phyloP scores from a whole-genome alignment of 805 yeast species.

The Candida qinlingensis region DNA sequence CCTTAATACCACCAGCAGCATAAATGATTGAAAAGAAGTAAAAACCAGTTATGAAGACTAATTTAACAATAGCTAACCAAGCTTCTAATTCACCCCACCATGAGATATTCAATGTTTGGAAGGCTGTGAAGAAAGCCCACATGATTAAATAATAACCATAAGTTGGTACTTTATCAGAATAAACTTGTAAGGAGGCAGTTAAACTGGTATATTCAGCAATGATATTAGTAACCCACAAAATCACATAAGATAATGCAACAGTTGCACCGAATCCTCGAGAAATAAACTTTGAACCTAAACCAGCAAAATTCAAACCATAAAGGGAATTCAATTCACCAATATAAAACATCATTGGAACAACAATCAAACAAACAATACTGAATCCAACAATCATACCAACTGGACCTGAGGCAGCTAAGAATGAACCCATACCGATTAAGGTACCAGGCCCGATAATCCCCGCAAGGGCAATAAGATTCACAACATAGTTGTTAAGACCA shows the following conservation, averaged over 20 bases:
- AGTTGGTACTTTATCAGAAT: constrained; percentile 47
- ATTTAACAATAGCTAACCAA: constrained; percentile 44
- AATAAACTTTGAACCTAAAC: constrained; percentile 44
- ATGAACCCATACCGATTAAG: constrained; percentile 48
- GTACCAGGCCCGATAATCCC: constrained; percentile 61
- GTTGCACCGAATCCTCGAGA: constrained; percentile 56
- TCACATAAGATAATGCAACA: constrained; percentile 46
- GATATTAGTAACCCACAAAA: constrained; percentile 51
- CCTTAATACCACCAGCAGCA: constrained; percentile 38
- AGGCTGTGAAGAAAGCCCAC: constrained; percentile 45
- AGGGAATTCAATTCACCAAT: constrained; percentile 52
- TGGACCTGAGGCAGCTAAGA: constrained; percentile 46
- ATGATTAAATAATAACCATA: constrained; percentile 52
- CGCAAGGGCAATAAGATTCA: constrained; percentile 47
- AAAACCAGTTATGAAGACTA: constrained; percentile 42
- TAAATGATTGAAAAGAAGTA: constrained; percentile 44
- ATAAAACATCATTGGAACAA: constrained; percentile 48
- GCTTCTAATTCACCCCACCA: constrained; percentile 56
- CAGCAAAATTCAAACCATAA: constrained; percentile 49
- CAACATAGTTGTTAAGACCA: constrained; percentile 44
- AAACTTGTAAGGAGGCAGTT: constrained; percentile 42
- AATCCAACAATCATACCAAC: constrained; percentile 48
- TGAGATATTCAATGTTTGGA: constrained; percentile 46
- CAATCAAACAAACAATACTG: constrained; percentile 46
- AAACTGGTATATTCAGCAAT: constrained; percentile 51